Evolutionary conservation across 2,329 filamentous ascomycete genomes (phyloP), one percentile per base, ranked within the genome.

Genomic region (Golovinomyces cichoracearum): DNA sequence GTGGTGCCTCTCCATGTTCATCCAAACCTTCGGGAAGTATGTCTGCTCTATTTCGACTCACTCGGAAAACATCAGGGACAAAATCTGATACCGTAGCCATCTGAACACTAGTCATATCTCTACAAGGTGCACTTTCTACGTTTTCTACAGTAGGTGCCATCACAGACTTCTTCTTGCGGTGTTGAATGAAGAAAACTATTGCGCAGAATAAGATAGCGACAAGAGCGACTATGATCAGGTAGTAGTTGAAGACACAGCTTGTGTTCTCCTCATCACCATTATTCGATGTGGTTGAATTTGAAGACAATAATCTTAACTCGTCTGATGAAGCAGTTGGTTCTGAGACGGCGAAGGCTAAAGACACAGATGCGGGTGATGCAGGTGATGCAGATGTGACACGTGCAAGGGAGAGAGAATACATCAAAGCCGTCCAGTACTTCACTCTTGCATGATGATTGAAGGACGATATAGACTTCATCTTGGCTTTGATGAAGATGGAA

Each of bases 1-100:
- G 76, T 46, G 76, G 76, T 9, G 75, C 73, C 58, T 79, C 74
- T 25, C 76, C 76, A 40, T 68, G 61, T 62, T 78, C 75, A 57
- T 80, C 69, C 49, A 79, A 60, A 0, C 76, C 76, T 23, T 48
- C 47, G 7, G 10, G 15, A n/a, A 12, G 17, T 21, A 41, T 41
- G 53, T 80, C 76, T 42, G 69, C 48, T 50, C 31, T 15, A 23
- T 42, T n/a, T 48, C 27, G 27, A 2, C 9, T 12, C 2, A 22
- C 17, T 23, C 25, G 45, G 23, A 26, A 47, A 21, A 22, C 17
- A 13, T 47, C 27, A 21, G 15, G 23, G 22, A 7, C 13, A n/a
- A 29, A 5, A 29, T 15, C 26, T 3, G 10, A 15, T n/a, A 33
- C 3, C 5, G 13, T 33, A 2, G 38, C 38, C 22, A 41, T 23